phyloP scores from a whole-genome alignment of 2,329 filamentous ascomycete genomes.

The Stromatinia cepivora region DNA sequence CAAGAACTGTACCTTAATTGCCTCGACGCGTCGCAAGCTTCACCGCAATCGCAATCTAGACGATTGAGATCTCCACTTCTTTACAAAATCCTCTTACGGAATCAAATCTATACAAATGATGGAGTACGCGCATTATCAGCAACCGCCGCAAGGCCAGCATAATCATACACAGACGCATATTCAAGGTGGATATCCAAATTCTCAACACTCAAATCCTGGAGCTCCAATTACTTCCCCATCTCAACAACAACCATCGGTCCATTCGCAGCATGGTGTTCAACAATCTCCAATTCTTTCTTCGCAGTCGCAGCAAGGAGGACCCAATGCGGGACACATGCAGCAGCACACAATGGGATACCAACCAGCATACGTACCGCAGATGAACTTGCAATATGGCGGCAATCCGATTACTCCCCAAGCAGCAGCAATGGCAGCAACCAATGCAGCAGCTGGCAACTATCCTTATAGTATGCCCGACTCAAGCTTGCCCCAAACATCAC shows the following conservation, averaged over 20 bases:
- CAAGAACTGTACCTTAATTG: conserved; percentile 24
- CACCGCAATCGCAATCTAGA: conserved; percentile 15
- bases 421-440: conserved; percentile 88
- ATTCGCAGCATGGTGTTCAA: conserved; percentile 60
- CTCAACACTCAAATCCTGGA: conserved; percentile 53
- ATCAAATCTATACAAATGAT: conserved; percentile 52
- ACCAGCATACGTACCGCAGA: conserved; percentile 70
- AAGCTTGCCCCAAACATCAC: conserved; percentile 69
- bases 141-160: conserved; percentile 59
- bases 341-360: conserved; percentile 79
- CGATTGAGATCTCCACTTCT: conserved; percentile 23
- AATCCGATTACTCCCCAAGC: conserved; percentile 71
- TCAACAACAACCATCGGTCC: conserved; percentile 62
- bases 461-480: conserved; percentile 73
- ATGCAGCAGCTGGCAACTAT: conserved; percentile 79
- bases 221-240: conserved; percentile 68
- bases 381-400: conserved; percentile 80
- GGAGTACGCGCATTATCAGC: conserved; percentile 75
- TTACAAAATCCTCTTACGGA: conserved; percentile 31
- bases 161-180: conserved; percentile 59
- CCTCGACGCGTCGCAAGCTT: conserved; percentile 23
- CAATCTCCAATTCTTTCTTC: conserved; percentile 79
- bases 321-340: conserved; percentile 59
- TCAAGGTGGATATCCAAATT: conserved; percentile 61
- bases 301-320: conserved; percentile 69